A percentile compares a stretch with the other conserved stretches of the same genome.
These are phyloP conservation scores for Naganishia cerealis DNA, from an alignment of 1,284 basidiomycete genomes.

Conservation along the genomic window DNA sequence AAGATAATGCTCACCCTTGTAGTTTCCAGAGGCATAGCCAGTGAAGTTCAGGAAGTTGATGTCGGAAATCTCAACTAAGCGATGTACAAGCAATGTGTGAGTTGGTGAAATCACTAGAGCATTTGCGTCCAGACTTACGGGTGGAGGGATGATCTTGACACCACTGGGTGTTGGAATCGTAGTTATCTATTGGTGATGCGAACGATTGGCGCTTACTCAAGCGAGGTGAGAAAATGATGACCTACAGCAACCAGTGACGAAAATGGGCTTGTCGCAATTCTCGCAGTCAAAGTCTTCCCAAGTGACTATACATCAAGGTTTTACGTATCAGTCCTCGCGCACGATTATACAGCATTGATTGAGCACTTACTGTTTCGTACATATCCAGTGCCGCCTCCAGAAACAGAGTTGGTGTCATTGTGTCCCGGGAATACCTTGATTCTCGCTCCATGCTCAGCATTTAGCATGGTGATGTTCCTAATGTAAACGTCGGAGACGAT, in stretches of 20 bases:
- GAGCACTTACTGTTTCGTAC: conserved; percentile 57
- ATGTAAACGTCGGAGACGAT: conserved; percentile 67
- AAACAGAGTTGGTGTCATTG: conserved; percentile 42
- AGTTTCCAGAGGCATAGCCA: conserved; percentile 60
- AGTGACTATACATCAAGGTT: neutral
- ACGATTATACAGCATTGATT: conserved; percentile 28
- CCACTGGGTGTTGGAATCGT: conserved; percentile 31
- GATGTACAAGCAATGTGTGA: conserved; percentile 29
- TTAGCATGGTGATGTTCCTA: conserved; percentile 63
- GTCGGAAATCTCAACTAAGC: conserved; percentile 57
- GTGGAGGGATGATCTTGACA: conserved; percentile 38
- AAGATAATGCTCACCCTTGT: conserved; percentile 13
- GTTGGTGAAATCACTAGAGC: neutral
- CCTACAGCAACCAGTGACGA: conserved; percentile 62
- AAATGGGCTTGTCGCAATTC: conserved; percentile 61
- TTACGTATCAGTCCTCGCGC: conserved; percentile 1
- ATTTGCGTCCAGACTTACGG: conserved; percentile 19
- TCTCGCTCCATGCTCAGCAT: conserved; percentile 65
- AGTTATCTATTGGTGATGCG: conserved; percentile 14
- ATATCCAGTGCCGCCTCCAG: conserved; percentile 63
- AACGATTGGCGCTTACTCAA: neutral
- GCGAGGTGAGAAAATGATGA: conserved; percentile 44
- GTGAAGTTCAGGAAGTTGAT: conserved; percentile 58
- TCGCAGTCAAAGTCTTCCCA: conserved; percentile 20
- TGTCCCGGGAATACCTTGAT: conserved; percentile 67